Evolutionary conservation across 495 filamentous ascomycete genomes (phyloP).

Genomic region (Parachaetomium inaequale): DNA sequence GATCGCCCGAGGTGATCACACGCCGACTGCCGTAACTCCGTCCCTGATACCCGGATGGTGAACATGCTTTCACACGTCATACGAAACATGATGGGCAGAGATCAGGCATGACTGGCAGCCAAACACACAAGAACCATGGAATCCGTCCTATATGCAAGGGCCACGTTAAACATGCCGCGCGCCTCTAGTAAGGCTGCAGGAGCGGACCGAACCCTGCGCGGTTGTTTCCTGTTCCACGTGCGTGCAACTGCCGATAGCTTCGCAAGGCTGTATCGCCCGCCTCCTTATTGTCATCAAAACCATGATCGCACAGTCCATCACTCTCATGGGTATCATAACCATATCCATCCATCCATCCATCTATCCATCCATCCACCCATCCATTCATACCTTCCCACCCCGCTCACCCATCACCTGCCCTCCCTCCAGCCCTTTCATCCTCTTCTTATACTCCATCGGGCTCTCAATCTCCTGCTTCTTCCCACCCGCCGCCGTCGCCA

Average conservation of each 20-base stretch:
- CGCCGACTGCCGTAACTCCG: neutral
- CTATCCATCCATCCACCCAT: no score
- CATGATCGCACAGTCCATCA: neutral
- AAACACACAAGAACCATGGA: neutral
- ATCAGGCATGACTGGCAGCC: neutral
- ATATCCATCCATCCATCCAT: neutral
- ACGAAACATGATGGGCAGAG: neutral
- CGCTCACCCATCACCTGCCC: slow-evolving; percentile 7
- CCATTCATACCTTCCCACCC: slow-evolving; percentile 17
- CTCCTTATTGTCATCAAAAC: no score
- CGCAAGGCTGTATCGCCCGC: no score
- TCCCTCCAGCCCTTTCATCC: slow-evolving; percentile 46
- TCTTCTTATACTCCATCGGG: slow-evolving; percentile 80
- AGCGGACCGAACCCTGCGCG: neutral
- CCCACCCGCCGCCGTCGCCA: neutral
- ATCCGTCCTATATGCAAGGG: neutral
- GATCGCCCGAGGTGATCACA: slow-evolving; percentile 2
- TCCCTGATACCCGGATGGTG: slow-evolving; percentile 1
- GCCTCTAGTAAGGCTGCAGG: neutral
- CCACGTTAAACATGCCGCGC: neutral
- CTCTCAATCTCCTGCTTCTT: slow-evolving; percentile 58
- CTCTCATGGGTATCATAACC: slow-evolving; percentile 13
- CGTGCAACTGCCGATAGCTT: neutral
- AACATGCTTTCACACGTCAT: neutral
- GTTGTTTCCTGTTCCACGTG: neutral